Conservation (phyloP, 2,329 filamentous ascomycete genomes). For the Beauveria bassiana region DNA sequence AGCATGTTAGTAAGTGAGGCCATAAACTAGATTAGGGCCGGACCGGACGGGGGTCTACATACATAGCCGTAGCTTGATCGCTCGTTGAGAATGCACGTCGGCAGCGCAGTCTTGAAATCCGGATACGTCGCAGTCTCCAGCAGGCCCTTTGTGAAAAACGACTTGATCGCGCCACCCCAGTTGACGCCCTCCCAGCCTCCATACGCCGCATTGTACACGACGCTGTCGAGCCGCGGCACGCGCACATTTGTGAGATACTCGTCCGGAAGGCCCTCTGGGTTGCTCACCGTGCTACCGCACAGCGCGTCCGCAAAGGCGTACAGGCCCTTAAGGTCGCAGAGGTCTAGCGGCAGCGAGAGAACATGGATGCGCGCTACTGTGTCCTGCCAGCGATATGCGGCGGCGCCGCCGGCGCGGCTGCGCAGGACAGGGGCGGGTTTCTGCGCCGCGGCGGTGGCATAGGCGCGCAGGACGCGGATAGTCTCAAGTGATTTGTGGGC, state of each 20-base stretch:
- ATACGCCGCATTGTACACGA: slow-evolving; percentile 82
- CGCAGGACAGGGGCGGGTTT: slow-evolving; percentile 28
- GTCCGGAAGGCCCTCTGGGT: slow-evolving; percentile 31
- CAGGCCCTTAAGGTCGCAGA: slow-evolving; percentile 49
- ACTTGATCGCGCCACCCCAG: slow-evolving; percentile 52
- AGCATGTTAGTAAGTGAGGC: neutral
- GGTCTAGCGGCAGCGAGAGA: slow-evolving; percentile 49
- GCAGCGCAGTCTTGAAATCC: slow-evolving; percentile 59
- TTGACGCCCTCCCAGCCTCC: slow-evolving; percentile 78
- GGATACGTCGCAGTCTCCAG: slow-evolving; percentile 69
- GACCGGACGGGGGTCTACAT: slow-evolving; percentile 8
- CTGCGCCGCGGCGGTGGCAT: slow-evolving; percentile 41
- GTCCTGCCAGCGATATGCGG: slow-evolving; percentile 26
- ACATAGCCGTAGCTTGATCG: slow-evolving; percentile 29
- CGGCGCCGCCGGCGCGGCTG: slow-evolving; percentile 26
- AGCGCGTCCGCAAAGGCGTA: slow-evolving; percentile 41
- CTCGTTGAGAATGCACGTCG: slow-evolving; percentile 36
- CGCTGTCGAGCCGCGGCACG: slow-evolving; percentile 66
- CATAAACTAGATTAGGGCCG: neutral
- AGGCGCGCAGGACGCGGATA: slow-evolving; percentile 51
- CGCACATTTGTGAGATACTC: slow-evolving; percentile 35
- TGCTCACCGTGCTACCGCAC: slow-evolving; percentile 35
- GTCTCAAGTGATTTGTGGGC: slow-evolving; percentile 67
- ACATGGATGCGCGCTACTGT: slow-evolving; percentile 48
- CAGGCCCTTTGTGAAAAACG: slow-evolving; percentile 50